phyloP scores from a whole-genome alignment of 2,329 filamentous ascomycete species.

The Apiospora marii region DNA sequence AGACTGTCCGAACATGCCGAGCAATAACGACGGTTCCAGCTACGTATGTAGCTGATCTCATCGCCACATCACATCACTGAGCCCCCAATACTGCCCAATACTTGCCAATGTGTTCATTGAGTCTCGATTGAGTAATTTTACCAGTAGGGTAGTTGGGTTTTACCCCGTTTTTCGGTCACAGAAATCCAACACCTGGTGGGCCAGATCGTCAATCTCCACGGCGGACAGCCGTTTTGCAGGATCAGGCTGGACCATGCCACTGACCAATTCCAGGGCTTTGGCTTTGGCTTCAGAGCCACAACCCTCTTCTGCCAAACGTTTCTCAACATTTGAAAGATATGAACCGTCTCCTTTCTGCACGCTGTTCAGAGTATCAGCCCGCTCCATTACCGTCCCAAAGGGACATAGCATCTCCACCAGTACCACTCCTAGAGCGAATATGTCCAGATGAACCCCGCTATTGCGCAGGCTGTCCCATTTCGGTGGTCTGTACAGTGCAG shows the following conservation, averaged over 20 bases:
- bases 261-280: constrained; percentile 32
- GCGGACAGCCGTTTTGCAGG: constrained; percentile 35
- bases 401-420: constrained; percentile 66
- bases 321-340: constrained; percentile 26
- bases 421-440: constrained; percentile 68
- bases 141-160: constrained; percentile 3
- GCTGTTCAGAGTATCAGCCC: constrained; percentile 41
- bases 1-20: neutral
- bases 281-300: constrained; percentile 29
- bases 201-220: constrained; percentile 29
- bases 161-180: constrained; percentile 15
- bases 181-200: constrained; percentile 8
- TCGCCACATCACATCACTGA: neutral
- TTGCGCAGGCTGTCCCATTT: constrained; percentile 34
- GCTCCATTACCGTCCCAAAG: constrained; percentile 61
- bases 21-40: neutral
- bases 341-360: constrained; percentile 35
- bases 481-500: constrained; percentile 68
- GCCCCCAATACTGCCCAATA: neutral
- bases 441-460: constrained; percentile 62
- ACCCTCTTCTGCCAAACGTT: constrained; percentile 32
- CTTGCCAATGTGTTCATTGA: neutral
- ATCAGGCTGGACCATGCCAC: constrained; percentile 38
- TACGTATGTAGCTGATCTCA: neutral
- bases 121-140: neutral